These are phyloP conservation scores for Phialocephala subalpina DNA, from an alignment of 2,329 filamentous ascomycete species.

Conservation along the genomic window DNA sequence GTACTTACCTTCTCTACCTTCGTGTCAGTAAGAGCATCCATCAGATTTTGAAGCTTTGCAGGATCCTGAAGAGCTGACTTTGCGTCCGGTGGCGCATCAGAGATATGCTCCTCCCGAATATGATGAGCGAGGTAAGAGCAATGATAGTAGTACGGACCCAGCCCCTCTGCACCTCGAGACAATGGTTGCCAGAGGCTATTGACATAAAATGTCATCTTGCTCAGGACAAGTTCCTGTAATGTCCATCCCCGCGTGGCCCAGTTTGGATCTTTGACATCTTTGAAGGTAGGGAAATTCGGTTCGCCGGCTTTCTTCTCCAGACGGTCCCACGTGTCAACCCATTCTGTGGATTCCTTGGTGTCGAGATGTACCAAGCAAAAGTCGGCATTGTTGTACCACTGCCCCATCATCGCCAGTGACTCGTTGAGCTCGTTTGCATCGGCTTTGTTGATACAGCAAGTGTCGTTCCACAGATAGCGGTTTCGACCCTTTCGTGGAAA, in stretches of 20 bases:
- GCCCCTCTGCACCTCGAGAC: constrained; percentile 38
- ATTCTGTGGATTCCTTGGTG: constrained; percentile 34
- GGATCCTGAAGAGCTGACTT: no score
- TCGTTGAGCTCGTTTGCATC: constrained; percentile 42
- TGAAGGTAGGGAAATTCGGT: neutral
- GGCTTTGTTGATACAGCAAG: constrained; percentile 45
- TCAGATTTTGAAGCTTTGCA: no score
- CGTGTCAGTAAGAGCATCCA: no score
- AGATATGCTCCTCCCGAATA: no score
- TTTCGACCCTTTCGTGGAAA: constrained; percentile 35
- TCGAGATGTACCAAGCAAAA: constrained; percentile 45
- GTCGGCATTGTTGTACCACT: constrained; percentile 45
- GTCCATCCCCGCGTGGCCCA: constrained; percentile 45
- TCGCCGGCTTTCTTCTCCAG: neutral
- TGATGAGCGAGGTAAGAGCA: neutral
- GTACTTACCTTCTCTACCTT: no score
- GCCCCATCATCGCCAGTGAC: constrained; percentile 45
- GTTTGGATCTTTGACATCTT: constrained; percentile 32
- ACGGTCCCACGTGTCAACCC: neutral
- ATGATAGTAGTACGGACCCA: neutral
- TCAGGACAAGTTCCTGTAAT: constrained; percentile 46
- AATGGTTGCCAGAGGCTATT: constrained; percentile 44
- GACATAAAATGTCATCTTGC: constrained; percentile 46
- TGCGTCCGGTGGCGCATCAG: no score
- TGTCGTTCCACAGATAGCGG: constrained; percentile 45